phyloP scores from a whole-genome alignment of 116 monocot genomes.

The Phalaenopsis hybrid region DNA sequence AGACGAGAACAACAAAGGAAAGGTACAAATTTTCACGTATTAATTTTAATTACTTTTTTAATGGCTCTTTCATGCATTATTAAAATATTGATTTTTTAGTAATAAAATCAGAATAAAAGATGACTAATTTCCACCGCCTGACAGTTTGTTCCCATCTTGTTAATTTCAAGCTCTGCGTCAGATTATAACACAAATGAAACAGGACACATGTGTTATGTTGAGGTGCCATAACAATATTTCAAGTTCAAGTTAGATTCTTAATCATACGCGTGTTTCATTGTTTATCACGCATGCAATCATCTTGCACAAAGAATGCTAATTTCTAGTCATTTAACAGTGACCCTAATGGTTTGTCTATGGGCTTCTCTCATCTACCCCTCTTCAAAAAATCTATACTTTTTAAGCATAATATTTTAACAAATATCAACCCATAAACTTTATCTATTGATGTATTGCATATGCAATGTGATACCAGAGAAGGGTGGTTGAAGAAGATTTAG shows the following conservation, averaged over 20 bases:
- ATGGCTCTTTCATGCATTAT: no score
- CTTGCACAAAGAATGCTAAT: background rate
- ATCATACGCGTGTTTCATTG: background rate
- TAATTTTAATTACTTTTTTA: no score
- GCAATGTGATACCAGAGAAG: no score
- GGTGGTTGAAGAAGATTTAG: no score
- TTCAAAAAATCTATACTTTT: background rate
- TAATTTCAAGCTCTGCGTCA: no score
- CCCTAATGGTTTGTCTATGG: background rate
- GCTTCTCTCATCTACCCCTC: background rate
- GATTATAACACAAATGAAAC: background rate
- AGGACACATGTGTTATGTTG: background rate
- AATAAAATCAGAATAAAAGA: no score
- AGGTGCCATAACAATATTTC: background rate
- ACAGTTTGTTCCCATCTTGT: no score
- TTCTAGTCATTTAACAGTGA: background rate
- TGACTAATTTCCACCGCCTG: no score
- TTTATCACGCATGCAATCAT: background rate
- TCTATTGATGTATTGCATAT: background rate
- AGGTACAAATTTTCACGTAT: no score
- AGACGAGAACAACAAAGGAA: no score
- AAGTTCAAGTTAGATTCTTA: background rate
- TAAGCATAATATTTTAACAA: background rate
- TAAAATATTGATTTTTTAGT: no score
- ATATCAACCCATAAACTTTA: background rate